These are phyloP conservation scores for Eremothecium sinecaudum DNA, from an alignment of 1,139 yeast species.

Conservation along the genomic window DNA sequence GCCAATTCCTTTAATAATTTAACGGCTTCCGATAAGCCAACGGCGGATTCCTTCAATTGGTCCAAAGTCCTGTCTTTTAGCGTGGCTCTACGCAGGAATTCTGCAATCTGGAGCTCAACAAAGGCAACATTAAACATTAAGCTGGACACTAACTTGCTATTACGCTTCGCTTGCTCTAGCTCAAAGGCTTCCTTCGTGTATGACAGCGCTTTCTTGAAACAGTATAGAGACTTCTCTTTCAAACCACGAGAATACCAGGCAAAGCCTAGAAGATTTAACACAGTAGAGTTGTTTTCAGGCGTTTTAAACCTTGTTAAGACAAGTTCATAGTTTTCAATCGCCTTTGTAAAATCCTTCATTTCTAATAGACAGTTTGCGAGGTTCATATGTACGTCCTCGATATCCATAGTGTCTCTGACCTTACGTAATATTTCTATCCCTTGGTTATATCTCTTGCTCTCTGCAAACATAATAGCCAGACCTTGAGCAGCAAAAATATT, in stretches of 20 bases:
- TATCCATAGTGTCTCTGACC: constrained; percentile 81
- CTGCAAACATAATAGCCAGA: constrained; percentile 86
- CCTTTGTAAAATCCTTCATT: constrained; percentile 70
- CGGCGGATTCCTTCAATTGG: constrained; percentile 51
- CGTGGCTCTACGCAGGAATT: constrained; percentile 58
- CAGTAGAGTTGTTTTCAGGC: constrained; percentile 44
- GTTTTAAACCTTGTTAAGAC: constrained; percentile 61
- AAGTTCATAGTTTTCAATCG: constrained; percentile 80
- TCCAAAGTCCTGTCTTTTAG: constrained; percentile 49
- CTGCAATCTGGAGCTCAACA: constrained; percentile 81
- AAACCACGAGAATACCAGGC: constrained; percentile 85
- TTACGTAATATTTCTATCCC: constrained; percentile 85
- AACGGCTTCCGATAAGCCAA: constrained; percentile 58
- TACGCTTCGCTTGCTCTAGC: constrained; percentile 30
- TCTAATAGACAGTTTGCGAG: constrained; percentile 84
- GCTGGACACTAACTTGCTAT: constrained; percentile 35
- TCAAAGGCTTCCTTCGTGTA: constrained; percentile 52
- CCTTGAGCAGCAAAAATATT: constrained; percentile 98
- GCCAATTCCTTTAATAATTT: constrained; percentile 51
- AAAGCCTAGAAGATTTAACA: constrained; percentile 68
- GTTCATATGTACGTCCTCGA: constrained; percentile 73
- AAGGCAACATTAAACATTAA: constrained; percentile 74
- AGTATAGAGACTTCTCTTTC: constrained; percentile 53
- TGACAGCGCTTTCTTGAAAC: constrained; percentile 52
- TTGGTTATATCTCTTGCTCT: constrained; percentile 62